Percentiles rank a stretch among this genome's conserved stretches.
These are phyloP conservation scores for Arthrobotrys sinensis DNA, from an alignment of 2,329 filamentous ascomycete genomes.

Conservation along the genomic window DNA sequence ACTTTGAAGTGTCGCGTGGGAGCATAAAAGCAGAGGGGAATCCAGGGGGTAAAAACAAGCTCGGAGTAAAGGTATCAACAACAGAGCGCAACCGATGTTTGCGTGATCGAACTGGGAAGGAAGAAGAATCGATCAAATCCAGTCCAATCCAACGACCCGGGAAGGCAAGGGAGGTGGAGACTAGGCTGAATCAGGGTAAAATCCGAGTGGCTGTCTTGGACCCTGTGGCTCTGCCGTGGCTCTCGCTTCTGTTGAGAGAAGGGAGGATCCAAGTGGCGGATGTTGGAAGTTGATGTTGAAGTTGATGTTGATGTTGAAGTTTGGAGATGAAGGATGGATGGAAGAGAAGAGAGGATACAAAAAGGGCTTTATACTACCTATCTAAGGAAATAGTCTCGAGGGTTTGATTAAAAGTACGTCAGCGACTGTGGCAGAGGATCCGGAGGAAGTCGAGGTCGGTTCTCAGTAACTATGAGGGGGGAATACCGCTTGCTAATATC, in stretches of 20 bases:
- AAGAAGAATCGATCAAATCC: slow-evolving; percentile 29
- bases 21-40: slow-evolving; percentile 35
- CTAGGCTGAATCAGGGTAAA: slow-evolving; percentile 59
- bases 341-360: slow-evolving; percentile 4
- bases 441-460: slow-evolving; percentile 9
- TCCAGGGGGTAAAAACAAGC: slow-evolving; percentile 35
- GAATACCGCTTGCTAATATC: slow-evolving; percentile 50
- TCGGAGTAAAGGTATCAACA: slow-evolving; percentile 29
- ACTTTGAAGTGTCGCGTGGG: slow-evolving; percentile 47
- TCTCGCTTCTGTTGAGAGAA: slow-evolving; percentile 59
- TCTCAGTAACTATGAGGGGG: slow-evolving; percentile 6
- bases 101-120: slow-evolving; percentile 28
- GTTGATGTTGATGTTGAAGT: slow-evolving; percentile 13
- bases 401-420: slow-evolving; percentile 51
- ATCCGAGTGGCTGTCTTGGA: slow-evolving; percentile 25
- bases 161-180: slow-evolving; percentile 26
- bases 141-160: slow-evolving; percentile 1
- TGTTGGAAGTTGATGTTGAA: slow-evolving; percentile 27
- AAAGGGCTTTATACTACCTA: background rate
- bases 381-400: slow-evolving; percentile 15
- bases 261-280: background rate
- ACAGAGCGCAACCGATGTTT: slow-evolving; percentile 42
- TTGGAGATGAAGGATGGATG: slow-evolving; percentile 12
- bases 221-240: slow-evolving; percentile 26
- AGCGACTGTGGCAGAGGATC: slow-evolving; percentile 55